A percentile compares a stretch with the other conserved stretches of the same genome.
phyloP scores from a whole-genome alignment of 495 filamentous ascomycete genomes.

The Cercophora scortea region DNA sequence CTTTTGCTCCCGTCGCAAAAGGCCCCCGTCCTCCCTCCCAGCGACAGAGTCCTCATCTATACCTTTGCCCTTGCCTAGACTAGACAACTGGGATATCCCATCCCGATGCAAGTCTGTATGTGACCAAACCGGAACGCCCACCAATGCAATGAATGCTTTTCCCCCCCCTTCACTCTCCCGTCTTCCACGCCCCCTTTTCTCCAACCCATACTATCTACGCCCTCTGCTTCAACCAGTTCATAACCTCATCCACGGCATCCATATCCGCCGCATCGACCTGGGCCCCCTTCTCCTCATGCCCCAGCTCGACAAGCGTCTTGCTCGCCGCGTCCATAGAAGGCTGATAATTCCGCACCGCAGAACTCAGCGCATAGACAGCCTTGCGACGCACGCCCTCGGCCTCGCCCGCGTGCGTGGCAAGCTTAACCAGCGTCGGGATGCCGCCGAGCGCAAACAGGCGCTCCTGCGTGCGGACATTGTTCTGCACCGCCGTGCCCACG shows the following conservation, averaged over 20 bases:
- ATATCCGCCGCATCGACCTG: slow-evolving; percentile 60
- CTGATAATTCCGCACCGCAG: slow-evolving; percentile 77
- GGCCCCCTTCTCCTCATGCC: no score
- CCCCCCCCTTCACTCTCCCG: background rate
- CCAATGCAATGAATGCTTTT: no score
- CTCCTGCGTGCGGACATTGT: slow-evolving; percentile 79
- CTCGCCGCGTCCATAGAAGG: slow-evolving; percentile 61
- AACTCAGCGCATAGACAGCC: slow-evolving; percentile 79
- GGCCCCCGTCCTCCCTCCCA: no score
- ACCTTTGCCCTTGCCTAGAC: no score
- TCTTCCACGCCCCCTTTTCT: background rate
- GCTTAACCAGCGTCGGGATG: slow-evolving; percentile 56
- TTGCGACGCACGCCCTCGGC: slow-evolving; percentile 65
- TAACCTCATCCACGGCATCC: slow-evolving; percentile 70
- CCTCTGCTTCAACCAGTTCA: slow-evolving; percentile 56
- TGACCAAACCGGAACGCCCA: no score
- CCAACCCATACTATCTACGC: slow-evolving; percentile 3
- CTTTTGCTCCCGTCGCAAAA: no score
- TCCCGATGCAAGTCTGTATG: no score
- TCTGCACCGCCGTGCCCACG: slow-evolving; percentile 89
- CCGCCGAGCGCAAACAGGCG: slow-evolving; percentile 63
- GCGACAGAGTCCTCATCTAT: no score
- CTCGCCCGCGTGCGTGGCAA: slow-evolving; percentile 52
- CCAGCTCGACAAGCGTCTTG: slow-evolving; percentile 45
- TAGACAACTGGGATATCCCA: no score